These are phyloP conservation scores for Stagonosporopsis chrysanthemi DNA, from an alignment of 2,329 filamentous ascomycete genomes.

Conservation along the genomic window DNA sequence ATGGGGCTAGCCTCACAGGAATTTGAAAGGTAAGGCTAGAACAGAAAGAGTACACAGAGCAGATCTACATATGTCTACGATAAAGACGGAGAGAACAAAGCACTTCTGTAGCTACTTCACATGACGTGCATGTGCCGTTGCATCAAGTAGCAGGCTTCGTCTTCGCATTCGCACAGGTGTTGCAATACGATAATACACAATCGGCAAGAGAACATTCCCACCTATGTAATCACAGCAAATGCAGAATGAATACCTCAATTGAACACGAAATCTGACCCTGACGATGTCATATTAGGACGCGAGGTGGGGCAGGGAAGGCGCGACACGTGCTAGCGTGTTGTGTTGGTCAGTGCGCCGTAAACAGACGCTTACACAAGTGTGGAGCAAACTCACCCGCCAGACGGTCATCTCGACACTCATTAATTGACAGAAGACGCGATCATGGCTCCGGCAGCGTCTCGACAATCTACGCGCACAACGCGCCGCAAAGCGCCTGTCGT, in stretches of 20 bases:
- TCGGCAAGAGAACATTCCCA: background rate
- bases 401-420: conserved; percentile 16
- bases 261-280: background rate
- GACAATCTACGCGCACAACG: conserved; percentile 67
- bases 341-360: conserved; percentile 25
- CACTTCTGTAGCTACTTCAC: background rate
- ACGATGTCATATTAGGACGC: background rate
- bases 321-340: conserved; percentile 32
- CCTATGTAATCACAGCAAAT: background rate
- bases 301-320: conserved; percentile 17
- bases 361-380: conserved; percentile 15
- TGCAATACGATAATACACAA: background rate
- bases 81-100: no score
- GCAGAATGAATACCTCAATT: background rate
- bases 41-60: background rate
- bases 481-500: conserved; percentile 74
- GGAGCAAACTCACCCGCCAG: conserved; percentile 15
- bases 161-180: background rate
- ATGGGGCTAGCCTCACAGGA: background rate
- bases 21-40: background rate
- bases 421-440: conserved; percentile 28
- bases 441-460: conserved; percentile 53
- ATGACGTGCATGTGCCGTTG: background rate
- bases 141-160: background rate
- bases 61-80: background rate